Evolutionary conservation across 441 rosid species (phyloP).

Genomic region (Corymbia citriodora): DNA sequence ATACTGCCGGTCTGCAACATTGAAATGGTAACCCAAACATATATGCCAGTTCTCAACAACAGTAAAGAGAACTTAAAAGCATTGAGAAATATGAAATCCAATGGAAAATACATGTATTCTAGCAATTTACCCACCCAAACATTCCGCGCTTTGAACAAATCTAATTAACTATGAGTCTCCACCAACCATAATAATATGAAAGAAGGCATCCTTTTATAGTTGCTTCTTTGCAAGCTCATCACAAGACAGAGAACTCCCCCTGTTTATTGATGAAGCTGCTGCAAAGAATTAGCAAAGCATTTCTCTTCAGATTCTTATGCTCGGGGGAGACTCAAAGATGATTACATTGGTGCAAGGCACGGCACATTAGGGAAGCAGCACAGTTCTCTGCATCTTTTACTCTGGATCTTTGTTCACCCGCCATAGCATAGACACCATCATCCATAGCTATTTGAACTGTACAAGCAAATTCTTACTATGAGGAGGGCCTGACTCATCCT

Average conservation of each 20-base stretch:
- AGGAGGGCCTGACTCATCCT: conserved; percentile 41
- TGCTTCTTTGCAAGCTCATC: background rate
- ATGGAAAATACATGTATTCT: background rate
- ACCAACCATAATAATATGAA: background rate
- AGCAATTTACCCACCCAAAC: background rate
- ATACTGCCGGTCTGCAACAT: background rate
- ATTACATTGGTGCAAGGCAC: conserved; percentile 20
- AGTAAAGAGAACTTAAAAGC: background rate
- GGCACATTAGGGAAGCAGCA: conserved; percentile 61
- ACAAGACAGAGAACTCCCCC: background rate
- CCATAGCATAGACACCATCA: conserved; percentile 22
- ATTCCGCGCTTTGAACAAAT: background rate
- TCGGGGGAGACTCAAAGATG: background rate
- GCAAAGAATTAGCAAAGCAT: background rate
- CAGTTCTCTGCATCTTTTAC: conserved; percentile 63
- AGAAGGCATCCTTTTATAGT: background rate
- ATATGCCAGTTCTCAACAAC: background rate
- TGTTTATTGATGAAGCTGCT: background rate
- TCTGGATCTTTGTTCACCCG: conserved; percentile 43
- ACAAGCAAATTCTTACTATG: conserved; percentile 39
- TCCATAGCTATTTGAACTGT: conserved; percentile 38
- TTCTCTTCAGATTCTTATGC: background rate
- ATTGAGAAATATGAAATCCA: background rate
- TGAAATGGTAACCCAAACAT: background rate
- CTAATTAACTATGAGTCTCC: background rate